Evolutionary conservation across 1,284 basidiomycete species (phyloP).

Genomic region (Tylopilus sp.): DNA sequence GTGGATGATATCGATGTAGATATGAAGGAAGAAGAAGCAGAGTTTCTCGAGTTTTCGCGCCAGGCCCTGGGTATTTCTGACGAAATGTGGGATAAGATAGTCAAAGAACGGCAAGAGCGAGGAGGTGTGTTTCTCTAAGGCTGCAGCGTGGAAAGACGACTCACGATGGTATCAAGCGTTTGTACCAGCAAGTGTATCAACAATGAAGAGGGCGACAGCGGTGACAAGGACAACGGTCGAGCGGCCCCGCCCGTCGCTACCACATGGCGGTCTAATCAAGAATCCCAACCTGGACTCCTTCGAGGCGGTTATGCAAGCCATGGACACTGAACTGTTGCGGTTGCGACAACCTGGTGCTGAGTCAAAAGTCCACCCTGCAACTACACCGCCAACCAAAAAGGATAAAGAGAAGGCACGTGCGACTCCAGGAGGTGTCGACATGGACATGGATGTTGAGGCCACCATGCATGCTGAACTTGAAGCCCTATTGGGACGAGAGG

Average conservation of each 20-base stretch:
- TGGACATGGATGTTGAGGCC: constrained; percentile 64
- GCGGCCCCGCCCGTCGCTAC: constrained; percentile 19
- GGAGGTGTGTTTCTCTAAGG: constrained; percentile 59
- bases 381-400: constrained; percentile 18
- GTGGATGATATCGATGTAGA: constrained; percentile 83
- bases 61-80: constrained; percentile 85
- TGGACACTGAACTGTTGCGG: constrained; percentile 79
- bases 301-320: constrained; percentile 91
- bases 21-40: constrained; percentile 87
- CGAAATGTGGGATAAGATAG: constrained; percentile 79
- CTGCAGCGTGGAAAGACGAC: neutral
- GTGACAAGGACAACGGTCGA: constrained; percentile 4
- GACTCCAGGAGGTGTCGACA: constrained; percentile 37
- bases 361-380: constrained; percentile 9
- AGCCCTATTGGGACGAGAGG: constrained; percentile 57
- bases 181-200: constrained; percentile 52
- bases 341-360: constrained; percentile 34
- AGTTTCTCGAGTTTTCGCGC: constrained; percentile 90
- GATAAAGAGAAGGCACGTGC: constrained; percentile 35
- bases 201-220: constrained; percentile 3
- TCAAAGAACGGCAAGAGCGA: constrained; percentile 68
- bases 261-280: constrained; percentile 42
- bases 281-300: constrained; percentile 85
- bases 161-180: constrained; percentile 52
- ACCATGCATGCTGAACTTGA: constrained; percentile 87